Evolutionary conservation across 768 basidiomycete genomes (phyloP).

Genomic region (Lenzites betulinus): DNA sequence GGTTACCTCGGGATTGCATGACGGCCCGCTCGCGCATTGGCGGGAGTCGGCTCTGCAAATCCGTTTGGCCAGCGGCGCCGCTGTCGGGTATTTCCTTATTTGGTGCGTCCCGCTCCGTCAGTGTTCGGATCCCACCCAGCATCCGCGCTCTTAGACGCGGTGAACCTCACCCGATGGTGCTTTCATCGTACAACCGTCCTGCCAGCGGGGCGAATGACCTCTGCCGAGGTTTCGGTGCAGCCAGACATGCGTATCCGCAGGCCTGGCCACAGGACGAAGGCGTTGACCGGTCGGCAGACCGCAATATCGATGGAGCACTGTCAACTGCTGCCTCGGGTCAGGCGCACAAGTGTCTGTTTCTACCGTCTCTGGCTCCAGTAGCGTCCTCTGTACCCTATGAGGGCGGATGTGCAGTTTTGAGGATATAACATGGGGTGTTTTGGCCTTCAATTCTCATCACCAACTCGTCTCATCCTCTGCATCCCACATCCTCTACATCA

Average conservation of each 20-base stretch:
- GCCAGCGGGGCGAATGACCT: neutral
- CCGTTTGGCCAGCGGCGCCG: neutral
- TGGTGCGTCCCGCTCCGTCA: neutral
- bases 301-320: neutral
- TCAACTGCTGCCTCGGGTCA: neutral
- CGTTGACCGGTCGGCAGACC: neutral
- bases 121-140: neutral
- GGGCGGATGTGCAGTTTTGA: constrained; percentile 2
- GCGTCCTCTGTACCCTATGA: neutral
- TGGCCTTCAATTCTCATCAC: neutral
- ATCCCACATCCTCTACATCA: neutral
- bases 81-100: constrained; percentile 11
- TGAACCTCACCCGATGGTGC: neutral
- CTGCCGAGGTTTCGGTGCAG: neutral
- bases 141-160: neutral
- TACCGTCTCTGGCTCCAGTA: neutral
- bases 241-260: neutral
- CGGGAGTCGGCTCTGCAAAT: too few relatives aligned
- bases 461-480: neutral
- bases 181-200: neutral
- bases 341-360: neutral
- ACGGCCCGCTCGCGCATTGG: neutral
- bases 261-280: neutral
- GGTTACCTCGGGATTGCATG: neutral
- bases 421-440: neutral